A percentile compares a stretch with the other conserved stretches of the same genome.
Evolutionary conservation across 148 eudicot genomes (phyloP).

Genomic region (Chenopodium formosanum): DNA sequence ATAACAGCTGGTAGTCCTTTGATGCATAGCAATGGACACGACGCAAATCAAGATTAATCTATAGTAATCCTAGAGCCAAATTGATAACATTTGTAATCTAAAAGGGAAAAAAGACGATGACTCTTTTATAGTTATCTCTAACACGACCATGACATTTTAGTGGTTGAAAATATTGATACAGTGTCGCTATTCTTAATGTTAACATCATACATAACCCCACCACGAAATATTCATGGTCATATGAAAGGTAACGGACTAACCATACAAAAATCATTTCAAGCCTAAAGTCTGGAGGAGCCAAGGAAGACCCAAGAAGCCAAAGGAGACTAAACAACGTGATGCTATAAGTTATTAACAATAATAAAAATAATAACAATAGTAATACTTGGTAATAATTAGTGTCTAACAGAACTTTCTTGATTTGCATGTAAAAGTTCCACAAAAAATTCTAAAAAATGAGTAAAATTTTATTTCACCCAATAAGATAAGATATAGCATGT

Average conservation of each 20-base stretch:
- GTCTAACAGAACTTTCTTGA: slow-evolving; percentile 12
- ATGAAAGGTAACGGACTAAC: neutral
- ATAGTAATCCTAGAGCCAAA: too few species aligned
- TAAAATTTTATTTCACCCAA: neutral
- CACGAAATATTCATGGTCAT: too few species aligned
- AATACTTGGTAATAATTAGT: neutral
- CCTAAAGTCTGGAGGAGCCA: neutral
- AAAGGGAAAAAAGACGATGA: too few species aligned
- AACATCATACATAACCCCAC: too few species aligned
- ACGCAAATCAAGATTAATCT: neutral
- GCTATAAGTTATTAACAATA: neutral
- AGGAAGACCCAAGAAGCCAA: neutral
- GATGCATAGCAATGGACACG: neutral
- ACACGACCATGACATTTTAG: too few species aligned
- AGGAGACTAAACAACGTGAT: neutral
- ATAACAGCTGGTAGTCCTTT: neutral
- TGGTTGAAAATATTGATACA: too few species aligned
- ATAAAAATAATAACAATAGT: neutral
- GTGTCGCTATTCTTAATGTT: too few species aligned
- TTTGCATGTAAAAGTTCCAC: slow-evolving; percentile 1
- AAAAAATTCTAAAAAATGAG: neutral
- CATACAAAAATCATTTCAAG: too few species aligned
- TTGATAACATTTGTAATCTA: too few species aligned
- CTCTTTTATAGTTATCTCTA: too few species aligned
- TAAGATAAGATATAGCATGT: slow-evolving; percentile 20